These are phyloP conservation scores for Petunia secreta DNA, from an alignment of 257 asterid species.

Conservation along the genomic window DNA sequence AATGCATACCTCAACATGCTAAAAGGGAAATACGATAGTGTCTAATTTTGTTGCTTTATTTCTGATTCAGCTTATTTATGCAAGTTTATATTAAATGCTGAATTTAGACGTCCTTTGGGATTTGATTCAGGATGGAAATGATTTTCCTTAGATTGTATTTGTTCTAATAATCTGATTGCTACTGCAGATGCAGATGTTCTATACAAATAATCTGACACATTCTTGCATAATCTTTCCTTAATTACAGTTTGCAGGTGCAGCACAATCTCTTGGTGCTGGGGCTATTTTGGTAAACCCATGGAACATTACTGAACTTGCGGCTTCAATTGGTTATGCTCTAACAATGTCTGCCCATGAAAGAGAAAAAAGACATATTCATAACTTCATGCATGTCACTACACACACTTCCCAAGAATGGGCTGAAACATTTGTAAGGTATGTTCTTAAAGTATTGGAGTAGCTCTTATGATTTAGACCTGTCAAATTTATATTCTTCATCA, in stretches of 20 bases:
- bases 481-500: background rate
- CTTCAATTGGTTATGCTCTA: conserved; percentile 78
- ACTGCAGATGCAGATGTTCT: background rate
- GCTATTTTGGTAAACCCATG: conserved; percentile 90
- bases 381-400: conserved; percentile 79
- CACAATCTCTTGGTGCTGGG: conserved; percentile 96
- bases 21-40: conserved; percentile 1
- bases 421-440: conserved; percentile 85
- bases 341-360: conserved; percentile 79
- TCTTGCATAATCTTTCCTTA: background rate
- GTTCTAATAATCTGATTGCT: conserved; percentile 8
- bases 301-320: conserved; percentile 88
- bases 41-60: background rate
- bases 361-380: conserved; percentile 84
- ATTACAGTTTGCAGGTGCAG: conserved; percentile 91
- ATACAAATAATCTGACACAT: background rate
- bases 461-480: conserved; percentile 8
- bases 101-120: background rate
- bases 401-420: conserved; percentile 98
- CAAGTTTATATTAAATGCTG: background rate
- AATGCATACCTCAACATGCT: background rate
- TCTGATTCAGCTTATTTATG: conserved; percentile 10
- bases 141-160: conserved; percentile 15
- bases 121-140: conserved; percentile 8
- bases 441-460: background rate